Evolutionary conservation across 2,329 filamentous ascomycete species (phyloP).

Genomic region (Lizonia empirigonia): DNA sequence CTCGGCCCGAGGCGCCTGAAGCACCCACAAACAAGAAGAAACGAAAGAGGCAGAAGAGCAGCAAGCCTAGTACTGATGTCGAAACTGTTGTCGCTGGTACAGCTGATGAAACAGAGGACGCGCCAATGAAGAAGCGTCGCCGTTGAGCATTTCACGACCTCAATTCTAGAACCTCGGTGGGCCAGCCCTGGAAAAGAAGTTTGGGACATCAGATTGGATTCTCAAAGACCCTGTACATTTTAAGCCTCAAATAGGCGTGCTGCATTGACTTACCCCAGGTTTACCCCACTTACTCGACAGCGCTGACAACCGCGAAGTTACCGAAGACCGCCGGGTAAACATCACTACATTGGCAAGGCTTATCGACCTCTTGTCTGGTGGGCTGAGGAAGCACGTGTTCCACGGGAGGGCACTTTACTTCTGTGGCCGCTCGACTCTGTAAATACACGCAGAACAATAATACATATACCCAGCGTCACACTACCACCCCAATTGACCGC

Average conservation of each 20-base stretch:
- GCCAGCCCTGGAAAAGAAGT: not conserved
- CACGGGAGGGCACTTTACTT: constrained; percentile 1
- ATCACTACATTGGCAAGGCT: constrained; percentile 4
- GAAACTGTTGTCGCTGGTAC: constrained; percentile 15
- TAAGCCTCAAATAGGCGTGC: constrained; percentile 7
- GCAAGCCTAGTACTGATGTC: constrained; percentile 9
- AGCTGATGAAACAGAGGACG: constrained; percentile 1
- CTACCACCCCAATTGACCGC: no score
- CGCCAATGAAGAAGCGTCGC: constrained; percentile 26
- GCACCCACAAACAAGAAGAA: constrained; percentile 28
- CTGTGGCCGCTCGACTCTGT: not conserved
- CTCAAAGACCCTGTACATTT: not conserved
- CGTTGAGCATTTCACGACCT: constrained; percentile 12
- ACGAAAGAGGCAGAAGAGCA: constrained; percentile 28
- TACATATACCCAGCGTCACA: no score
- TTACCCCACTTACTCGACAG: constrained; percentile 33
- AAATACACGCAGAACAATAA: not conserved
- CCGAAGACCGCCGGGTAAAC: constrained; percentile 24
- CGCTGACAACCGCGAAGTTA: constrained; percentile 23
- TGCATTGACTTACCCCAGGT: constrained; percentile 12
- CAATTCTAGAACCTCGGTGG: not conserved
- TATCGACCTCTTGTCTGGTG: not conserved
- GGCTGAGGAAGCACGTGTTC: constrained; percentile 4
- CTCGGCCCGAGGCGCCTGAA: not conserved
- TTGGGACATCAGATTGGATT: not conserved